Evolutionary conservation across 1,139 yeast genomes (phyloP).

Genomic region (Blastobotrys aristatus): DNA sequence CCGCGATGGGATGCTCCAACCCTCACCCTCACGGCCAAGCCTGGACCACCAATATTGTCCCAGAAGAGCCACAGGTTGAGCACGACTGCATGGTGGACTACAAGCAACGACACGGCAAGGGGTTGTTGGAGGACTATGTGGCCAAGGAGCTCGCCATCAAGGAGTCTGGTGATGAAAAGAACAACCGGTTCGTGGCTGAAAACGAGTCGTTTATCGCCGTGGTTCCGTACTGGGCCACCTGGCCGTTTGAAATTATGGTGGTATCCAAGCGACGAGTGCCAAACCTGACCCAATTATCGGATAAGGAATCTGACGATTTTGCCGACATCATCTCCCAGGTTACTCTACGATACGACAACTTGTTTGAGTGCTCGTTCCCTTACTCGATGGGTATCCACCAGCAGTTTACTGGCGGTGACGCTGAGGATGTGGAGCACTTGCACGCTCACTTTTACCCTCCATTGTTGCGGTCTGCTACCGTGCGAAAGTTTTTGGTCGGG

Average conservation of each 20-base stretch:
- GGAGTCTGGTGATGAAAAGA: slow-evolving; percentile 27
- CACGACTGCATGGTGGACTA: slow-evolving; percentile 49
- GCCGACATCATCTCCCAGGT: slow-evolving; percentile 51
- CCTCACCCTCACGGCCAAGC: slow-evolving; percentile 79
- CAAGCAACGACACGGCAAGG: slow-evolving; percentile 39
- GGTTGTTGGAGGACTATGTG: slow-evolving; percentile 63
- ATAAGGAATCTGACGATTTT: slow-evolving; percentile 49
- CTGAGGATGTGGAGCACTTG: slow-evolving; percentile 50
- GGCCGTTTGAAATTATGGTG: slow-evolving; percentile 75
- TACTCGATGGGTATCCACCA: slow-evolving; percentile 82
- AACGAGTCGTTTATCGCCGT: slow-evolving; percentile 65
- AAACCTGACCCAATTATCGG: slow-evolving; percentile 48
- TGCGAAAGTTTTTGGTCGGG: slow-evolving; percentile 71
- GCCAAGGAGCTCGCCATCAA: slow-evolving; percentile 48
- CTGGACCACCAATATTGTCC: slow-evolving; percentile 65
- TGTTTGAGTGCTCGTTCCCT: slow-evolving; percentile 66
- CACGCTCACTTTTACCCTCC: slow-evolving; percentile 82
- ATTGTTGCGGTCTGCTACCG: slow-evolving; percentile 66
- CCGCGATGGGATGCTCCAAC: slow-evolving; percentile 79
- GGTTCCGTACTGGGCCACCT: slow-evolving; percentile 78
- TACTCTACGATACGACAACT: slow-evolving; percentile 66
- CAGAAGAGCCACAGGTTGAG: slow-evolving; percentile 65
- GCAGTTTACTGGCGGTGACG: slow-evolving; percentile 24
- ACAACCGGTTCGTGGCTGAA: slow-evolving; percentile 48
- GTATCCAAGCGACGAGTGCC: slow-evolving; percentile 49